These are phyloP conservation scores for Pseudocercospora musae DNA, from an alignment of 2,329 filamentous ascomycete genomes.

Conservation along the genomic window DNA sequence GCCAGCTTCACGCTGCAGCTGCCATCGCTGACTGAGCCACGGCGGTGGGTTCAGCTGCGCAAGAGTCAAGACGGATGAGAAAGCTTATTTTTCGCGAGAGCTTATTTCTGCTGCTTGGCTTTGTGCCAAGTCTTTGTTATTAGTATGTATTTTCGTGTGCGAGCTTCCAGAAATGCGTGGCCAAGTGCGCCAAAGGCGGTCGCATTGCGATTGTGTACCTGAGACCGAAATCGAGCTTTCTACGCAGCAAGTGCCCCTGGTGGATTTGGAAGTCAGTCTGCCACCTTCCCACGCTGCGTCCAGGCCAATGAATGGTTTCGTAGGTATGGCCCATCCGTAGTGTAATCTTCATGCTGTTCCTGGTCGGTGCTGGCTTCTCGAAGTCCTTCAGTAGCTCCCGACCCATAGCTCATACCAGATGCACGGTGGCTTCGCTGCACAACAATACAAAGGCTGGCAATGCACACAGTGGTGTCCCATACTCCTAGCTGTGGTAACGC, in stretches of 20 bases:
- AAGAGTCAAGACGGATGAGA: no score
- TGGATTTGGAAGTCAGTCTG: conserved; percentile 50
- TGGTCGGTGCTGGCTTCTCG: conserved; percentile 31
- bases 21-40: neutral
- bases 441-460: conserved; percentile 43
- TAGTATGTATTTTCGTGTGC: no score
- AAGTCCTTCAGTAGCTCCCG: conserved; percentile 19
- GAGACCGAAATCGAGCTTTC: neutral
- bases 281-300: conserved; percentile 36
- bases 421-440: conserved; percentile 41
- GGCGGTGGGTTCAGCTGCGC: no score
- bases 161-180: neutral
- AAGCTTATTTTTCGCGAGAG: no score
- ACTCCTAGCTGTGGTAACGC: conserved; percentile 39
- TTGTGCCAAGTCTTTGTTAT: neutral
- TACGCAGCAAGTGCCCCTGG: neutral
- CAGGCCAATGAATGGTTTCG: conserved; percentile 35
- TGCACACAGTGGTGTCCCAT: conserved; percentile 46
- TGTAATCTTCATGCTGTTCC: conserved; percentile 38
- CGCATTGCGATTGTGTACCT: conserved; percentile 33
- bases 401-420: neutral
- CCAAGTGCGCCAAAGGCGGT: neutral
- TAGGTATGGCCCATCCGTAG: conserved; percentile 34
- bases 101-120: neutral
- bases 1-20: neutral